A percentile compares a stretch with the other conserved stretches of the same genome.
These are phyloP conservation scores for Niebla homalea DNA, from an alignment of 495 filamentous ascomycete genomes.

Conservation along the genomic window DNA sequence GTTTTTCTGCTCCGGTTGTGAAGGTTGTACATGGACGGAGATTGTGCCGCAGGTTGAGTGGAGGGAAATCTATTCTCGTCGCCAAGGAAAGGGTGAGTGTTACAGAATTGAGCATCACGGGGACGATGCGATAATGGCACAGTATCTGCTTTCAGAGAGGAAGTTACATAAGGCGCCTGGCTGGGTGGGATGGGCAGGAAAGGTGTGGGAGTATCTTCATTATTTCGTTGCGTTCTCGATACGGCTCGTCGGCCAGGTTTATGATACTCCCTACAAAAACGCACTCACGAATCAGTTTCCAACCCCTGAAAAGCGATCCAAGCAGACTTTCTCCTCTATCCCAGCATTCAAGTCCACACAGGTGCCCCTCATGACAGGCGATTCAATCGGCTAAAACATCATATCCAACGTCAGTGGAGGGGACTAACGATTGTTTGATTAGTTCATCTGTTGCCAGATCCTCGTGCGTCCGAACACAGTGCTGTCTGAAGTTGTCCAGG, in stretches of 20 bases:
- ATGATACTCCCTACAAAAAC: slow-evolving; percentile 1
- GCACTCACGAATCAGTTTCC: not conserved
- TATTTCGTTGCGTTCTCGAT: not conserved
- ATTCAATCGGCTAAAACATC: not conserved
- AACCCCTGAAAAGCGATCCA: not conserved
- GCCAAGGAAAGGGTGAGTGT: too few relatives aligned
- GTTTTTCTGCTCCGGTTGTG: too few relatives aligned
- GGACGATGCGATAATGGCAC: not conserved
- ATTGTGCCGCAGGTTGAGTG: too few relatives aligned
- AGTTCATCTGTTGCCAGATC: slow-evolving; percentile 39
- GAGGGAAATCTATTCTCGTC: too few relatives aligned
- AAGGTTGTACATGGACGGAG: too few relatives aligned
- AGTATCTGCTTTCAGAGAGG: not conserved
- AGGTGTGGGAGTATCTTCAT: not conserved
- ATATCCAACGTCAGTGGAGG: not conserved
- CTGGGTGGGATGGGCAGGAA: not conserved
- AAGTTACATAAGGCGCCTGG: not conserved
- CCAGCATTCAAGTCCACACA: not conserved
- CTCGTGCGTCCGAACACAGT: slow-evolving; percentile 66
- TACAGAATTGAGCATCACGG: too few relatives aligned
- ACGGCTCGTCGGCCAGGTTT: not conserved
- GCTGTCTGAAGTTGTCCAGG: slow-evolving; percentile 81
- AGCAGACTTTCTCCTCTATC: not conserved
- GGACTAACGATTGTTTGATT: slow-evolving; percentile 4
- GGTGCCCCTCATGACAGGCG: too few relatives aligned